phyloP scores from a whole-genome alignment of 2,329 filamentous ascomycete species.

The Calycina marina region DNA sequence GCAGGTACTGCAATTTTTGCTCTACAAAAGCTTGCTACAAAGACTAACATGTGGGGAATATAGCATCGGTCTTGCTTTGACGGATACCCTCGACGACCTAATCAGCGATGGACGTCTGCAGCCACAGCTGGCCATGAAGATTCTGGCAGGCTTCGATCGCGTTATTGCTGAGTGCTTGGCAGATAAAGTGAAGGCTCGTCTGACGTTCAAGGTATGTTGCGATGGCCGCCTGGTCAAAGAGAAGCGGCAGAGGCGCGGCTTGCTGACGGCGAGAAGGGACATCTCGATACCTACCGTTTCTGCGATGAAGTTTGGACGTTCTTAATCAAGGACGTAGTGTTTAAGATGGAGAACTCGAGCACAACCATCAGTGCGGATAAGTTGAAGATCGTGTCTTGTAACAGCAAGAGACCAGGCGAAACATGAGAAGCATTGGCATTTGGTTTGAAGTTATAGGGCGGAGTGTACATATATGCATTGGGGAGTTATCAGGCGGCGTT shows the following conservation, averaged over 20 bases:
- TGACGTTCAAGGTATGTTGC: constrained; percentile 77
- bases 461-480: too few species aligned
- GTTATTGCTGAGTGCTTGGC: constrained; percentile 82
- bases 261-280: constrained; percentile 50
- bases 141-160: constrained; percentile 88
- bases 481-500: too few species aligned
- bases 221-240: background rate
- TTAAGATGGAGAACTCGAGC: constrained; percentile 76
- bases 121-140: constrained; percentile 97
- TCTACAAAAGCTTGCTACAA: constrained; percentile 16
- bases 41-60: constrained; percentile 19
- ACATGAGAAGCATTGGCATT: too few species aligned
- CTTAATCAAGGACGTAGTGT: constrained; percentile 95
- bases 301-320: constrained; percentile 99
- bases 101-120: constrained; percentile 93
- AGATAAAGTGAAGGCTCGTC: constrained; percentile 78
- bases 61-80: constrained; percentile 86
- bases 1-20: constrained; percentile 58
- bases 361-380: constrained; percentile 69
- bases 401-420: constrained; percentile 66
- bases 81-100: constrained; percentile 91
- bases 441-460: too few species aligned
- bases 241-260: constrained; percentile 6
- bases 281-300: constrained; percentile 96
- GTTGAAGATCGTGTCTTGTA: constrained; percentile 97